Evolutionary conservation across 176 grass and related monocot genomes (phyloP), one percentile per base, ranked within the genome.

Genomic region (Lolium rigidum): DNA sequence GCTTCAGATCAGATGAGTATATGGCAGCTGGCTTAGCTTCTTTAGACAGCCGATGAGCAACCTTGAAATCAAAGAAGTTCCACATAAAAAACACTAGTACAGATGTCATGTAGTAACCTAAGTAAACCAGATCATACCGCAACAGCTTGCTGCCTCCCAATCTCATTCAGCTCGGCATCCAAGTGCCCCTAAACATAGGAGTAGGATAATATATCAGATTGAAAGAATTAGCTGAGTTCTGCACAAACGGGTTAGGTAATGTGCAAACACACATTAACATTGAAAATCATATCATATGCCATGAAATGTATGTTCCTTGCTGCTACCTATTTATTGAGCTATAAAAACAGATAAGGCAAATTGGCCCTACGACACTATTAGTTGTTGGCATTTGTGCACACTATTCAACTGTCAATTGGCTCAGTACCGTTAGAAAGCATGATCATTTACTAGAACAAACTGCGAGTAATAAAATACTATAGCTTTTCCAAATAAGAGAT

Each of bases 1-100:
- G 90, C 91, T 99, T 95, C 80, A 99, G 70, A 86, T 99, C 97
- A 61, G 94, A 99, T 14, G 97, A 91, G 59, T 96, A 99, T 78
- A 99, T 94, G 13, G 90, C 90, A 90, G 70, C 48, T 56, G 85
- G 80, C 49, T 93, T 99, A 48, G 35, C 67, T 79, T 94, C 94
- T 82, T 94, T 96, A 17, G 94, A 96, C 11, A 99, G 81, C 3
- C 85, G 84, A 79, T 58, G 80, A 49, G 87, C 92, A 85, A 91
- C 97, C 94, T 99, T 14, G 78, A 78, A 68, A 22, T 72, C 11
- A 84, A 25, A 82, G 28, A 74, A 80, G n/a, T 52, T 67, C 43
- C 70, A 49, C 35, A 90, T 96, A 86, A 93, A 76, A 88, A 88
- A 47, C n/a, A 52, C 54, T 54, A 64, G 64, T 52, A 41, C 12